Evolutionary conservation across 225 moss, liverwort and hornwort species (phyloP).

Genomic region (Marchantia paleacea): DNA sequence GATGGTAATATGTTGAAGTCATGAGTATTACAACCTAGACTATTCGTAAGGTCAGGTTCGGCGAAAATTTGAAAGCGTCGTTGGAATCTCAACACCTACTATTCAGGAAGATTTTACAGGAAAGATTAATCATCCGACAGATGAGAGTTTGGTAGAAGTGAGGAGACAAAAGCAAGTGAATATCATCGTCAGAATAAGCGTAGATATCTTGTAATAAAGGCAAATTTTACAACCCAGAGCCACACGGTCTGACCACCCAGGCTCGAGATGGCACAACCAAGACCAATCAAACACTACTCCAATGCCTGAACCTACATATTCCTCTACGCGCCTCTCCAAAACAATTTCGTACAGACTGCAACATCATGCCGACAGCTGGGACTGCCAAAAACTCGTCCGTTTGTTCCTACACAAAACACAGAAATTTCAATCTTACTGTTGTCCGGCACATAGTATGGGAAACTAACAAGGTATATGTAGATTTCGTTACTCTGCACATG

Average conservation of each 20-base stretch:
- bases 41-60: too few relatives aligned
- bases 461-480: too few relatives aligned
- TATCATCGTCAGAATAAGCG: too few relatives aligned
- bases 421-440: background rate
- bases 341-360: slow-evolving; percentile 77
- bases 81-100: too few relatives aligned
- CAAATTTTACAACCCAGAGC: slow-evolving; percentile 10
- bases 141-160: too few relatives aligned
- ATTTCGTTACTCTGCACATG: too few relatives aligned
- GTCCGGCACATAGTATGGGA: background rate
- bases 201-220: background rate
- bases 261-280: background rate
- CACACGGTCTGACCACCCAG: background rate
- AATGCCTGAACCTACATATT: slow-evolving; percentile 76
- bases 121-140: too few relatives aligned
- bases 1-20: too few relatives aligned
- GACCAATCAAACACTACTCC: slow-evolving; percentile 49
- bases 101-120: too few relatives aligned
- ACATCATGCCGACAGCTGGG: slow-evolving; percentile 67
- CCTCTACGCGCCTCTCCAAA: slow-evolving; percentile 78
- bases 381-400: slow-evolving; percentile 58
- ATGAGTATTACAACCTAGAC: too few relatives aligned
- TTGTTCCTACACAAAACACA: slow-evolving; percentile 50
- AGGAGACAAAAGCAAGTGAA: too few relatives aligned
- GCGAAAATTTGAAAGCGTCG: too few relatives aligned